These are phyloP conservation scores for Pezicula radicicola DNA, from an alignment of 2,329 filamentous ascomycete species.

Conservation along the genomic window DNA sequence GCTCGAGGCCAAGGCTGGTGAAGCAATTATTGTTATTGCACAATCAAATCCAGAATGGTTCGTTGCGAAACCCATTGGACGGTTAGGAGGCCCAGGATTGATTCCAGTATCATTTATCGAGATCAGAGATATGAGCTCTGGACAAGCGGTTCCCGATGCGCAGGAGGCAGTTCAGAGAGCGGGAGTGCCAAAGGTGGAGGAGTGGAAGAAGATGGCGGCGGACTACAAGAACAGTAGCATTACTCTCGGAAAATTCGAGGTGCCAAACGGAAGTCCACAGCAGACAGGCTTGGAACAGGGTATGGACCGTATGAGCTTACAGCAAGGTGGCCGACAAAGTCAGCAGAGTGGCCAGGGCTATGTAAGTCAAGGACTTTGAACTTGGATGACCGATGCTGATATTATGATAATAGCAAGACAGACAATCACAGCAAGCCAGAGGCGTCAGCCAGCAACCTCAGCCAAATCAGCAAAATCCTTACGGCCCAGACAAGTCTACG, in stretches of 20 bases:
- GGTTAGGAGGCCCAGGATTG: conserved; percentile 89
- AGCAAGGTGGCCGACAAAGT: conserved; percentile 46
- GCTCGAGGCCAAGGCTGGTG: conserved; percentile 88
- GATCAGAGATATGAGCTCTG: conserved; percentile 89
- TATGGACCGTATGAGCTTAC: conserved; percentile 78
- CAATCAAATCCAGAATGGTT: conserved; percentile 99
- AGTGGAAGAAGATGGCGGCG: conserved; percentile 99
- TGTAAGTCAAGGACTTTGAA: conserved; percentile 33
- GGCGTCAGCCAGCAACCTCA: conserved; percentile 1
- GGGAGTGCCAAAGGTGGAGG: conserved; percentile 90
- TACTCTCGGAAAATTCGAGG: conserved; percentile 85
- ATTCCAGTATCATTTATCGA: conserved; percentile 97
- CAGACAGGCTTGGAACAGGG: conserved; percentile 63
- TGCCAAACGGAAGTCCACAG: conserved; percentile 39
- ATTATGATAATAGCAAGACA: conserved; percentile 14
- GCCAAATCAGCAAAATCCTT: conserved; percentile 24
- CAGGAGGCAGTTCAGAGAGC: conserved; percentile 83
- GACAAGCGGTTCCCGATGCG: conserved; percentile 76
- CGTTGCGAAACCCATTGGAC: conserved; percentile 96
- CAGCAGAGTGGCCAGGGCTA: conserved; percentile 45
- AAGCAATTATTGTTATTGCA: conserved; percentile 97
- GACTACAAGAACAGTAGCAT: conserved; percentile 99
- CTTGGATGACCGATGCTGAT: neutral
- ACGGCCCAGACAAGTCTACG: conserved; percentile 39
- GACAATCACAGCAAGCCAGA: conserved; percentile 19